A percentile compares a stretch with the other conserved stretches of the same genome.
phyloP scores from a whole-genome alignment of 176 grass and related monocot genomes.

The Otatea glauca region DNA sequence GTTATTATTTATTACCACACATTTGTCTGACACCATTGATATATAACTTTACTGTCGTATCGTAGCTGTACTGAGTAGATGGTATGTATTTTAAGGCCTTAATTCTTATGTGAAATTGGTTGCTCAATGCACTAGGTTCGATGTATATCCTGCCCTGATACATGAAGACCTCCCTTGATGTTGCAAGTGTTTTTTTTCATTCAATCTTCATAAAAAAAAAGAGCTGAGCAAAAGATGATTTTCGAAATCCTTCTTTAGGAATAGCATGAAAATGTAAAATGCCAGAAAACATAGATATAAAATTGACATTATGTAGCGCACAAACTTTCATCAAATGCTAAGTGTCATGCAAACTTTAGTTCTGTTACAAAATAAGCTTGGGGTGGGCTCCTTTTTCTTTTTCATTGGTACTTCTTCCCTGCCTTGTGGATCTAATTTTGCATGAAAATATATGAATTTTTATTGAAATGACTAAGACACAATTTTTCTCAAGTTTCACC shows the following conservation, averaged over 20 bases:
- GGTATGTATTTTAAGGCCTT: neutral
- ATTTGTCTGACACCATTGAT: conserved; percentile 1
- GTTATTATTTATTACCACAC: neutral
- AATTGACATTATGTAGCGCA: neutral
- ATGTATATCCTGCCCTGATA: conserved; percentile 10
- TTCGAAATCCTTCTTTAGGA: neutral
- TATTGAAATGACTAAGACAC: neutral
- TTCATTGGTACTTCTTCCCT: conserved; percentile 11
- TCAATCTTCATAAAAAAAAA: neutral
- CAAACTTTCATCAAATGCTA: conserved; percentile 20
- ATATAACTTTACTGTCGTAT: neutral
- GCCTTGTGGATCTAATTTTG: conserved; percentile 1
- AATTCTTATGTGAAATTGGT: neutral
- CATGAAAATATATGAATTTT: neutral
- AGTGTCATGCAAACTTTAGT: neutral
- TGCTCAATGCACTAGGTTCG: conserved; percentile 1
- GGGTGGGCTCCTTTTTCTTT: neutral
- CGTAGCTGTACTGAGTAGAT: neutral
- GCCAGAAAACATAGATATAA: neutral
- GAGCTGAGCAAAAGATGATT: neutral
- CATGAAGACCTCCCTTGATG: conserved; percentile 15
- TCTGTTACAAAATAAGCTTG: conserved; percentile 6
- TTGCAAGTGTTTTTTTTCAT: conserved; percentile 10
- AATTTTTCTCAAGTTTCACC: neutral
- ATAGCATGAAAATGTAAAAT: neutral